Conservation (phyloP, 2,329 filamentous ascomycete genomes). For the Sporothrix sp. region DNA sequence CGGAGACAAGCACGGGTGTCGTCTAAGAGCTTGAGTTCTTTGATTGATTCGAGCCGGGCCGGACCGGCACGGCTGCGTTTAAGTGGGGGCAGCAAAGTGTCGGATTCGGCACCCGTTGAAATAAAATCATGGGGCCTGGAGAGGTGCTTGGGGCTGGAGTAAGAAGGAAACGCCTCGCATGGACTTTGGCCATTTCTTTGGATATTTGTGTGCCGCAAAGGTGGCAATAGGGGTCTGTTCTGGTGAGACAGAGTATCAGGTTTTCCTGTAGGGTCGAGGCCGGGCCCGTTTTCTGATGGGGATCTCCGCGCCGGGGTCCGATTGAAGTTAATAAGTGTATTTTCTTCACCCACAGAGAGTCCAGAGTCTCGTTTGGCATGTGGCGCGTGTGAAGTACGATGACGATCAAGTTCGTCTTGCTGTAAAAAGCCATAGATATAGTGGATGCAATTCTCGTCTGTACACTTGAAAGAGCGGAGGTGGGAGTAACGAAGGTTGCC, state of each 20-base stretch:
- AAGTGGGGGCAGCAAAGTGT: constrained; percentile 44
- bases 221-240: constrained; percentile 25
- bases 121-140: constrained; percentile 22
- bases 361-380: constrained; percentile 37
- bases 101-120: constrained; percentile 38
- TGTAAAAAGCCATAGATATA: constrained; percentile 49
- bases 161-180: too few relatives aligned
- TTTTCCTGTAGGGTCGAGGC: too few relatives aligned
- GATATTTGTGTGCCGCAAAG: constrained; percentile 27
- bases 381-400: constrained; percentile 35
- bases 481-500: background rate
- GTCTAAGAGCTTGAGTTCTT: constrained; percentile 41
- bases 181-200: too few relatives aligned
- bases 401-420: constrained; percentile 41
- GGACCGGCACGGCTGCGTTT: constrained; percentile 44
- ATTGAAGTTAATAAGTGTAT: too few relatives aligned
- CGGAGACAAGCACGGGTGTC: constrained; percentile 41
- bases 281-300: too few relatives aligned
- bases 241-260: too few relatives aligned
- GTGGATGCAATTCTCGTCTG: constrained; percentile 44
- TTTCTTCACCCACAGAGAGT: constrained; percentile 31
- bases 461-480: constrained; percentile 36
- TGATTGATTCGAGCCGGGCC: constrained; percentile 46
- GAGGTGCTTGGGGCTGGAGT: background rate
- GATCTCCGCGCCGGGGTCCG: too few relatives aligned